Evolutionary conservation across 305 asterid genomes (phyloP).

Genomic region (Fraxinus dipetala): DNA sequence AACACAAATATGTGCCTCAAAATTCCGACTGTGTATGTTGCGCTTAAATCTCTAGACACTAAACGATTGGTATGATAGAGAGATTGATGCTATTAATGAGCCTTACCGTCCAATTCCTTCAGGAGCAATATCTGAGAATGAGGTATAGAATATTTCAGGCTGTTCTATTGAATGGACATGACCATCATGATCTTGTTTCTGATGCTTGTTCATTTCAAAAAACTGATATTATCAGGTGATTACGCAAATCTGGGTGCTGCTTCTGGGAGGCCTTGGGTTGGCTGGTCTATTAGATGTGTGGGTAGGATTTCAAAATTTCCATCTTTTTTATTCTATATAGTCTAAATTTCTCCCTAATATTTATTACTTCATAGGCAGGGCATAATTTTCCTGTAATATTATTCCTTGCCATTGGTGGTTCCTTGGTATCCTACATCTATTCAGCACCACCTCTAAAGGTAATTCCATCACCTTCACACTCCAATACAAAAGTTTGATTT

Average conservation of each 20-base stretch:
- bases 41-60: constrained; percentile 52
- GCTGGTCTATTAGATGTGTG: constrained; percentile 85
- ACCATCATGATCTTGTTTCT: background rate
- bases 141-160: constrained; percentile 42
- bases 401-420: constrained; percentile 91
- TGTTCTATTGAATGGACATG: constrained; percentile 15
- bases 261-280: constrained; percentile 81
- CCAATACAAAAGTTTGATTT: background rate
- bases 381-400: constrained; percentile 72
- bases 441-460: constrained; percentile 99
- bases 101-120: constrained; percentile 98
- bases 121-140: constrained; percentile 75
- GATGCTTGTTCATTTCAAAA: constrained; percentile 20
- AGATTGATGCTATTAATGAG: constrained; percentile 90
- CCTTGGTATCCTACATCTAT: constrained; percentile 88
- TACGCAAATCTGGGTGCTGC: constrained; percentile 96
- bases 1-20: constrained; percentile 21
- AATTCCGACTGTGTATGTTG: constrained; percentile 18
- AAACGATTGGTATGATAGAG: constrained; percentile 97
- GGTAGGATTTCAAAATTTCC: constrained; percentile 50
- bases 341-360: constrained; percentile 24
- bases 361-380: constrained; percentile 64
- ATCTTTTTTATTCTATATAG: constrained; percentile 5
- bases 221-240: constrained; percentile 56
- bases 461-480: constrained; percentile 12